Evolutionary conservation across 2,329 filamentous ascomycete species (phyloP).

Genomic region (Diaporthe citriasiana): DNA sequence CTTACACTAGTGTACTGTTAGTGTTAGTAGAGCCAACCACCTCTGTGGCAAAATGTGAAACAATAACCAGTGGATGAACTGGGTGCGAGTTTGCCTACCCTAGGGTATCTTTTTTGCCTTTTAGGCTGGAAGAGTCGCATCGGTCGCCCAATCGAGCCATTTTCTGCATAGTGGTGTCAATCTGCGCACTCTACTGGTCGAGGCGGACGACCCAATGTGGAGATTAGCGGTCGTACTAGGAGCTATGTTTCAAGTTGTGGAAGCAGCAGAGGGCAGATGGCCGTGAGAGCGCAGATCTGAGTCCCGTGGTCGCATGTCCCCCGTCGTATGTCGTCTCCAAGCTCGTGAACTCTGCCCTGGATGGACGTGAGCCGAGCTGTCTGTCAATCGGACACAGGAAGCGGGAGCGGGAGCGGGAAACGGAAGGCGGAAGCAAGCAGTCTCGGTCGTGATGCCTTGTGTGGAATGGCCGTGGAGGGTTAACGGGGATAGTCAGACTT

Average conservation of each 20-base stretch:
- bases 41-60: conserved; percentile 33
- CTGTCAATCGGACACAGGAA: conserved; percentile 6
- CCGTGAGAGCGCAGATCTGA: conserved; percentile 13
- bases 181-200: conserved; percentile 7
- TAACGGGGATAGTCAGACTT: not conserved
- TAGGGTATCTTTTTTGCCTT: conserved; percentile 26
- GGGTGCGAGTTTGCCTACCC: not conserved
- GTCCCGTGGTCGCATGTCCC: conserved; percentile 15
- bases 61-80: conserved; percentile 17
- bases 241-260: conserved; percentile 20
- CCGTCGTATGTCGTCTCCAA: not conserved
- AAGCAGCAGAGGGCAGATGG: conserved; percentile 3
- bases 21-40: not conserved
- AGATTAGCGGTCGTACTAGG: conserved; percentile 21
- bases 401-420: conserved; percentile 18
- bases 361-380: not conserved
- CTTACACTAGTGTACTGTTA: not conserved
- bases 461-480: not conserved
- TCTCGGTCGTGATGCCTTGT: conserved; percentile 6
- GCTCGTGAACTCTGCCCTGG: not conserved
- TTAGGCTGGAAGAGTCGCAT: conserved; percentile 34
- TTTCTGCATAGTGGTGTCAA: conserved; percentile 16
- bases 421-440: conserved; percentile 26
- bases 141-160: conserved; percentile 32
- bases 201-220: not conserved